Evolutionary conservation across 2,329 filamentous ascomycete species (phyloP), one percentile per base, ranked within the genome.

Genomic region (Trichoderma breve): DNA sequence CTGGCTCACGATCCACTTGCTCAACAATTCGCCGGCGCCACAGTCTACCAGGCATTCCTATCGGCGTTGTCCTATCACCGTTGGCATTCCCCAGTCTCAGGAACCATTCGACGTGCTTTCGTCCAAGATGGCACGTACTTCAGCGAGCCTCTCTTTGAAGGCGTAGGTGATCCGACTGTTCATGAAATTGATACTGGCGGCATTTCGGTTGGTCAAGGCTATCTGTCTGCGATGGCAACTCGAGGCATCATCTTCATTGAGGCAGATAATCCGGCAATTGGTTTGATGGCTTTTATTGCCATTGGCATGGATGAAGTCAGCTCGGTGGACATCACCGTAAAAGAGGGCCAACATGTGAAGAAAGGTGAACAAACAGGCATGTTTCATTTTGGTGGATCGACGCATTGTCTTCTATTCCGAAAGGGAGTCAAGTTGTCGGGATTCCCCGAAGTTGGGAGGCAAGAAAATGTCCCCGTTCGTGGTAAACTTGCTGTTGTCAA

Each of bases 301-400:
- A 86, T 94, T 4, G 92, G 92, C 1, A 94, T 94, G 92, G 90
- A 89, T 55, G 92, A 95, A 80, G 92, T 94, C 14, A 91, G 87
- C 72, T 90, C 90, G 0, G 93, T 91, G 76, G 91, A 93, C 66
- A 89, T 93, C 63, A 91, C 88, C 0, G 90, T 93, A 12, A 85
- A 85, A 75, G 87, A 90, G 77, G 91, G 91, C 0, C 86, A 93
- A 78, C 84, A 86, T 67, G 77, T 94, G 18, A 83, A 84, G 67
- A 94, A 93, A 83, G 92, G 92, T 1, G 87, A 93, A 5, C 83
- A 93, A 82, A 84, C 90, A 51, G 92, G 92, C 55, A 93, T 93
- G 91, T 94, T 94, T 80, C 92, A 94, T 77, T 94, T 91, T 78
- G 92, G 92, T n/a, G 92, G 92, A 0, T 91, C 87, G 7, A 89